These are phyloP conservation scores for Colletotrichum sp. DNA, from an alignment of 2,329 filamentous ascomycete genomes.

Conservation along the genomic window DNA sequence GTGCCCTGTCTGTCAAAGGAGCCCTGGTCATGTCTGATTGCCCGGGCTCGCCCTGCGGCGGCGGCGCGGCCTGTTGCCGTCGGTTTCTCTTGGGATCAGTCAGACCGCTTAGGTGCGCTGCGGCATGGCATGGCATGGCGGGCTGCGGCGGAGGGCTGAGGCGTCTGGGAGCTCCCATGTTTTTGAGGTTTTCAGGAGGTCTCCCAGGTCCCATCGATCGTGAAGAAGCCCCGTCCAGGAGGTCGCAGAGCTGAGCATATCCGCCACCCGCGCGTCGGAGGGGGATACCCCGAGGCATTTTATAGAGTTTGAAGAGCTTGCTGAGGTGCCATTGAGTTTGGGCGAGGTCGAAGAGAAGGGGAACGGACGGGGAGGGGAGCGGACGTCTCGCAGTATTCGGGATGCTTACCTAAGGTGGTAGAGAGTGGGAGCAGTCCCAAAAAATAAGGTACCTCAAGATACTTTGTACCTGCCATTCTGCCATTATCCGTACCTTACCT, in stretches of 20 bases:
- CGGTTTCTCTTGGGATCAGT: not conserved
- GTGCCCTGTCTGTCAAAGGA: not conserved
- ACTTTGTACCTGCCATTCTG: not conserved
- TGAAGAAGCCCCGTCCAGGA: not conserved
- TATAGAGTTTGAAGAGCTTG: not conserved
- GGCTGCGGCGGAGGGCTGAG: not conserved
- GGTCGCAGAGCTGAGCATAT: not conserved
- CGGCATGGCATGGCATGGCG: not conserved
- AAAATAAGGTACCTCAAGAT: not conserved
- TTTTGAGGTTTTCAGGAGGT: not conserved
- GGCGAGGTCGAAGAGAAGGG: not conserved
- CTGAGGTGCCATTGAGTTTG: not conserved
- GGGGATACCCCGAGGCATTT: not conserved
- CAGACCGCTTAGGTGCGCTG: not conserved
- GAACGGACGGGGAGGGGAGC: not conserved
- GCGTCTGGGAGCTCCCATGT: not conserved
- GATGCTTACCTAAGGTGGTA: not conserved
- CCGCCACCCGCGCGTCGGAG: not conserved
- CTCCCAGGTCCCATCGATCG: not conserved
- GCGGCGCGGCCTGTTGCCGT: not conserved
- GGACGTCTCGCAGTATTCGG: not conserved
- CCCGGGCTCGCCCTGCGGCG: not conserved
- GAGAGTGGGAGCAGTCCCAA: not conserved
- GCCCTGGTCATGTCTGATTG: not conserved
- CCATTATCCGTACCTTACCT: not conserved